Base-by-base conservation (phyloP, 306 rosid species). In the Citrullus amarus region DNA sequence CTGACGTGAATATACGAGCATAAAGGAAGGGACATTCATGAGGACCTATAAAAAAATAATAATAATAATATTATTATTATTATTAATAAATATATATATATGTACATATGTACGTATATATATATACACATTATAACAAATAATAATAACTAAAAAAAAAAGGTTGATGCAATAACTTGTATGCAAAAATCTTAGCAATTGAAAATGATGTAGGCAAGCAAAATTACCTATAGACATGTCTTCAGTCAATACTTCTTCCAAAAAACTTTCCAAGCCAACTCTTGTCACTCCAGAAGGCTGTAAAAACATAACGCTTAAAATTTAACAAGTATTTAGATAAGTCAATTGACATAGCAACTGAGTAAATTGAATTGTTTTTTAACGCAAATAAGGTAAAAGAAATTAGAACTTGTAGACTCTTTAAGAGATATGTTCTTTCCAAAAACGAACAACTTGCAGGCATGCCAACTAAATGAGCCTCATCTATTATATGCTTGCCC, bases 1-100 rank as follows among this genome's bases (percentile, higher is more conserved):
- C 90, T 56, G 97, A 81, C 20, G 91, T 81, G 48, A 94, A 90
- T 57, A 92, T 80, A 50, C 98, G 98, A 73, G 98, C 92, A 92
- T 86, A 87, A 60, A 94, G 93, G 82, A 94, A 89, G 59, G 98
- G 98, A 82, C 79, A 84, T 75, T 88, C 91, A 82, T 83, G 88
- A 81, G 91, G 91, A 81, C 86, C 98, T 94, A 91, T 60, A 80
- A 62, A 83, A 83, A 59, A 70, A 54, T 25, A 25, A 25, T 25
- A 25, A 25, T 25, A 25, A 25, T 25, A 25, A 25, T 25, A 25
- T 25, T 25, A 0, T 25, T 25, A 25, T 25, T 25, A 25, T 0
- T 25, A 25, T 0, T 25, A 25, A 25, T 25, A 25, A 25, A 25
- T 25, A 25, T 25, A 25, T 25, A 25, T 25, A 25, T 25, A 25